Evolutionary conservation across 306 rosid genomes (phyloP), one percentile per base, ranked within the genome.

Genomic region (Bauhinia variegata): DNA sequence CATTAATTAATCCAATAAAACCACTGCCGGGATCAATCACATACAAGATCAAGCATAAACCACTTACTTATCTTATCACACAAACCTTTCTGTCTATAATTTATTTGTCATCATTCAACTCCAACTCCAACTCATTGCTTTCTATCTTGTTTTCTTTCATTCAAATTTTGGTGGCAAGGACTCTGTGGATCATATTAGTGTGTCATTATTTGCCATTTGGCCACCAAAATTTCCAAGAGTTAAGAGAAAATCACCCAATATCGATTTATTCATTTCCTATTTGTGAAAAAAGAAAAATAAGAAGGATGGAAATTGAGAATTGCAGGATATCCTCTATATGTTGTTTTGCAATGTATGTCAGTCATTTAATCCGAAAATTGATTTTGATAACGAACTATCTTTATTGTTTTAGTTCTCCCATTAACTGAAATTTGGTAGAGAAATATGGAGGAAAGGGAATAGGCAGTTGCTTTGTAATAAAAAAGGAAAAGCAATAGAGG

Each of bases 371-470:
- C 10, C 2, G 36, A 5, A 17, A 18, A 17, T 18, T 32, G 38
- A 34, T 34, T 34, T 34, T 43, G 63, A n/a, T n/a, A n/a, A 67
- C 72, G 55, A 55, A 51, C 51, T 55, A 60, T 51, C 59, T 63
- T 67, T 36, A 53, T 65, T 66, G 60, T 76, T 48, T 57, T 66
- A 52, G 73, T 63, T 77, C 57, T 64, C 60, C 54, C 63, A 58
- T 68, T 69, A 79, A 79, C 75, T 71, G 61, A 75, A 69, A 70
- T 46, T 65, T 74, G 76, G 69, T 48, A 62, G 36, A n/a, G 75
- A 70, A 18, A 71, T 73, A 65, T 84, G 97, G 95, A 78, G 85
- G 85, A 75, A 70, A 78, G 74, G 48, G 70, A 64, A 64, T 30
- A 80, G 60, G 63, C 74, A 23, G 63, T 82, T 73, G 82, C 82